Base-by-base conservation (phyloP, 169 alveolate species). In the Cryptosporidium parvum region DNA sequence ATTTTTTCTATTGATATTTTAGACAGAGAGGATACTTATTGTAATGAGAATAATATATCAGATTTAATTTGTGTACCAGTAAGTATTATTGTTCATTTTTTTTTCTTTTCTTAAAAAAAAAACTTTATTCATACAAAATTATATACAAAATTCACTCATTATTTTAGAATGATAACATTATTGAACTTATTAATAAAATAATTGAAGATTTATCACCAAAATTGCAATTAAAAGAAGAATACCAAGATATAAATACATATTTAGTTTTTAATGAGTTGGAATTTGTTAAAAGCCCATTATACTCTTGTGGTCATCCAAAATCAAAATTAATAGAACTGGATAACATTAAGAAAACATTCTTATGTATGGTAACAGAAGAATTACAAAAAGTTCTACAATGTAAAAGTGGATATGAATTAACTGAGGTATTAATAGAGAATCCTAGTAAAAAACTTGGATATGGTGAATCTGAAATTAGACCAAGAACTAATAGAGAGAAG, bases 21-120 rank as follows among this genome's bases (percentile, higher is more conserved):
- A 12, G 68, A 56, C 2, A 73, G 71, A n/a, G 86, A 73, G 2
- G 67, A 80, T 44, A 80, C 89, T 18, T 80, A 59, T 37, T 80
- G 89, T 26, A 80, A 80, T 48, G 75, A 59, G 4, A 44, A 80
- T 18, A 80, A 80, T 29, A 45, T 80, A 31, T 42, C 59, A 3
- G 89, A 80, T 42, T 62, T 80, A 39, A 59, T 80, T 62, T 80
- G 89, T 48, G 68, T 80, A 14, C 75, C 89, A 21, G 89, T 80
- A 80, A 80, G 89, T 65, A 16, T 39, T 26, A 9, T 61, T 2
- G 3, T 31, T 31, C 35, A 2, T 31, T 31, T 31, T 31, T 2
- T 4, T 31, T 31, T 31, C 35, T 31, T 31, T 31, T 1, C 35
- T 31, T 1, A 31, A 26, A 31, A 31, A 31, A 31, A 1, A 31